These are phyloP conservation scores for Nakazawaea holstii DNA, from an alignment of 805 yeast genomes.

Conservation along the genomic window DNA sequence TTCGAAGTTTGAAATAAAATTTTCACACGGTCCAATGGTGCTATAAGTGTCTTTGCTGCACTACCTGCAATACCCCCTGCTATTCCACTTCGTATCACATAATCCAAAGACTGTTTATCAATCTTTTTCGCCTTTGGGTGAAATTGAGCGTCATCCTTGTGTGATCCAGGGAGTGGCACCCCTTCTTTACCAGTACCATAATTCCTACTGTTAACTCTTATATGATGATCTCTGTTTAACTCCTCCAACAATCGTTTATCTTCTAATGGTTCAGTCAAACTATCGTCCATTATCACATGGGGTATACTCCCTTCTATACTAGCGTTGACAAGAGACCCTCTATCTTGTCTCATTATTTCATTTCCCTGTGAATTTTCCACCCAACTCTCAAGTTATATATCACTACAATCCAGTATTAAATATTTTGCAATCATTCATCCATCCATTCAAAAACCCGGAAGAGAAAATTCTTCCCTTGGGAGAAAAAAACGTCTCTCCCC, in stretches of 20 bases:
- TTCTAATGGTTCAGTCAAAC: constrained; percentile 4
- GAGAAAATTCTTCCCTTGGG: too few species aligned
- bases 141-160: neutral
- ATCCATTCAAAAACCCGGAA: too few species aligned
- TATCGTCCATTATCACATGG: constrained; percentile 7
- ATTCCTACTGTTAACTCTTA: neutral
- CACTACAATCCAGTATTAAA: too few species aligned
- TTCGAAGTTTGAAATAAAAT: constrained; percentile 92
- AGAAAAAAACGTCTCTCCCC: too few species aligned
- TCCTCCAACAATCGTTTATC: constrained; percentile 2
- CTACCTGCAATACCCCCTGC: constrained; percentile 97
- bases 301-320: neutral
- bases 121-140: constrained; percentile 20
- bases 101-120: constrained; percentile 70
- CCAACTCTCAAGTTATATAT: too few species aligned
- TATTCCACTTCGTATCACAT: constrained; percentile 75
- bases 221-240: constrained; percentile 8
- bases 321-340: neutral
- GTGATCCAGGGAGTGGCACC: neutral
- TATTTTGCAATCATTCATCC: too few species aligned
- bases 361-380: neutral
- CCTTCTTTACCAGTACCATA: neutral
- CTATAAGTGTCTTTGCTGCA: constrained; percentile 92
- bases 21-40: constrained; percentile 93
- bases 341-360: constrained; percentile 3